These are phyloP conservation scores for Dryas drummondii DNA, from an alignment of 306 rosid genomes.

Conservation along the genomic window DNA sequence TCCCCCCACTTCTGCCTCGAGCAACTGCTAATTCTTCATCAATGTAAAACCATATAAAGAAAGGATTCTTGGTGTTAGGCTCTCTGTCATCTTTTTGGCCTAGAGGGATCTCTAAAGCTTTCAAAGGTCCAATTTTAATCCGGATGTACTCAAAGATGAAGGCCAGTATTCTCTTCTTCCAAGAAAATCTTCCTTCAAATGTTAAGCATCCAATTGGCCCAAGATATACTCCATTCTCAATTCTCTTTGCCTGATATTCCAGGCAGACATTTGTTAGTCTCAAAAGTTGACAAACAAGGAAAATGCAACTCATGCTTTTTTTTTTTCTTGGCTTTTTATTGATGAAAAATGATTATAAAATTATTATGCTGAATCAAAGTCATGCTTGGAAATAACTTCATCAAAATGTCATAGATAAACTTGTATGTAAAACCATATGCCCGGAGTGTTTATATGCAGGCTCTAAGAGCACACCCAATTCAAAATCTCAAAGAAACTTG, in stretches of 20 bases:
- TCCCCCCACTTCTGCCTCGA: conserved; percentile 87
- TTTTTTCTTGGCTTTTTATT: neutral
- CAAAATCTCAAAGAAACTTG: neutral
- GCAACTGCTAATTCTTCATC: conserved; percentile 97
- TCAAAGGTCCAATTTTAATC: conserved; percentile 74
- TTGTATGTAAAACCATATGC: no score
- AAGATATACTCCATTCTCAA: conserved; percentile 84
- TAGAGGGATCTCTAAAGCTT: conserved; percentile 70
- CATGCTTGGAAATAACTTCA: no score
- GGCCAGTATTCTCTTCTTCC: conserved; percentile 75
- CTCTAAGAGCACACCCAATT: neutral
- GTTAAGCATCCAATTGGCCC: conserved; percentile 87
- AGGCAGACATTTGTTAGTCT: conserved; percentile 27
- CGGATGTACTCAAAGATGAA: conserved; percentile 67
- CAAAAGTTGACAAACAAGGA: conserved; percentile 21
- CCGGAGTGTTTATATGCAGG: neutral
- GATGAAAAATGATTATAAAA: neutral
- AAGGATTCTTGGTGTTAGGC: conserved; percentile 77
- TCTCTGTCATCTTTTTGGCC: conserved; percentile 75
- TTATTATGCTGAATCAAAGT: no score
- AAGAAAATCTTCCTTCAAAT: conserved; percentile 83
- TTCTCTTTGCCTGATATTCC: conserved; percentile 75
- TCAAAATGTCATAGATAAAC: no score
- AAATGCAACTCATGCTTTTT: conserved; percentile 5
- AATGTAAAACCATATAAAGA: conserved; percentile 86